Percentiles rank a stretch among this genome's conserved stretches.
Evolutionary conservation across 345 rosid species (phyloP).

Genomic region (Streptanthus diversifolius): DNA sequence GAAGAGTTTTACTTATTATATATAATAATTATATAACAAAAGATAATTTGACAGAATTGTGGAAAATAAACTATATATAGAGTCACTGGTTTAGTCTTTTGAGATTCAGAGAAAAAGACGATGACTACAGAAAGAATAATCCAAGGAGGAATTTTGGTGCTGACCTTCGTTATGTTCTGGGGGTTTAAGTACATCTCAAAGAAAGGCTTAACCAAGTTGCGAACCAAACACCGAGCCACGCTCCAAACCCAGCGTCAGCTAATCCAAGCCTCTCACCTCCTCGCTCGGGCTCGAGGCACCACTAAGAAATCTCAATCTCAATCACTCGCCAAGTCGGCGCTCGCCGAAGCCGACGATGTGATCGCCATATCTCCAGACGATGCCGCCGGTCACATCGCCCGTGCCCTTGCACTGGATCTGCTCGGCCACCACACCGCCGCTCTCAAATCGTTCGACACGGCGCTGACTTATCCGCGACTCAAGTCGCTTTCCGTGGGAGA

Average conservation of each 20-base stretch:
- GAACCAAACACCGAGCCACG: constrained; percentile 39
- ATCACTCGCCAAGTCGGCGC: constrained; percentile 51
- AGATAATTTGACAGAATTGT: not conserved
- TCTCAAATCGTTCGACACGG: constrained; percentile 52
- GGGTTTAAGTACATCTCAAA: constrained; percentile 60
- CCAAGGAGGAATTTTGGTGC: constrained; percentile 39
- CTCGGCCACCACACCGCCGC: constrained; percentile 54
- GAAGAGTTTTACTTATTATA: not conserved
- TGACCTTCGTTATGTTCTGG: constrained; percentile 44
- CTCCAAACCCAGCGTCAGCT: constrained; percentile 49
- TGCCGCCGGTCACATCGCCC: constrained; percentile 53
- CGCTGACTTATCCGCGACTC: constrained; percentile 47
- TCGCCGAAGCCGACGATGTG: constrained; percentile 51
- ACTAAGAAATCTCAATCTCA: constrained; percentile 40
- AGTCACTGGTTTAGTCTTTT: not conserved
- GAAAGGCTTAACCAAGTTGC: constrained; percentile 44
- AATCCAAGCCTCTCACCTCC: constrained; percentile 39
- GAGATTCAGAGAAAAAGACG: not conserved
- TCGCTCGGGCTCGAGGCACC: constrained; percentile 46
- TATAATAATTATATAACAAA: no score
- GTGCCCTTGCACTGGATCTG: constrained; percentile 48
- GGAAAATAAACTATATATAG: not conserved
- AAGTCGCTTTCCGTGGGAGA: constrained; percentile 43
- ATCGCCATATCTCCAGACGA: constrained; percentile 49
- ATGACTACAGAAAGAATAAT: constrained; percentile 25